Conservation (phyloP, 2,329 filamentous ascomycete species). For the Neonectria ditissima region DNA sequence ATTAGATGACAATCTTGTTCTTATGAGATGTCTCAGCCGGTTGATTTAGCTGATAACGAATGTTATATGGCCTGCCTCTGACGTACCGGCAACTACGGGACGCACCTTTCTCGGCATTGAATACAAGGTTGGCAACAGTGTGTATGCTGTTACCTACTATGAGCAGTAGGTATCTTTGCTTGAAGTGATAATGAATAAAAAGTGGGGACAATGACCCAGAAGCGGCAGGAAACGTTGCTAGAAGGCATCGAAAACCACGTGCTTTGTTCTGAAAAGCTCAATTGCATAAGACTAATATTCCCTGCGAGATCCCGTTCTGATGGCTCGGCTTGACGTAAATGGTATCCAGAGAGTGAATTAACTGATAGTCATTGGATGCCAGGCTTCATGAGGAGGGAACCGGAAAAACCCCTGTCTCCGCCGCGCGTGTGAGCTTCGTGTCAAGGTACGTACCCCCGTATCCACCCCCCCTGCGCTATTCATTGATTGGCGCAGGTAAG, state of each 20-base stretch:
- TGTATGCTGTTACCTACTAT: neutral
- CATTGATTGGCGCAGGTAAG: conserved; percentile 46
- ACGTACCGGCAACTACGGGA: conserved; percentile 4
- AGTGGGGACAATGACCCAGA: neutral
- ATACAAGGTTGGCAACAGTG: neutral
- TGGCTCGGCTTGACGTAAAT: conserved; percentile 29
- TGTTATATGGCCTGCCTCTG: neutral
- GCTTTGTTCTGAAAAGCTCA: neutral
- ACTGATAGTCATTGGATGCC: conserved; percentile 34
- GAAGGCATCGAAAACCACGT: neutral
- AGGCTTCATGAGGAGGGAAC: conserved; percentile 16
- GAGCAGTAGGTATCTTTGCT: no score
- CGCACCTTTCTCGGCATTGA: neutral
- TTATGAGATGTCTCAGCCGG: conserved; percentile 13
- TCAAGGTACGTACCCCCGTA: conserved; percentile 38
- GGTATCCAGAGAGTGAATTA: conserved; percentile 24
- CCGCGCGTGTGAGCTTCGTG: conserved; percentile 26
- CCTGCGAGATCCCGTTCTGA: neutral
- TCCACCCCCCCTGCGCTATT: conserved; percentile 33
- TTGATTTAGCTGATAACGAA: conserved; percentile 8
- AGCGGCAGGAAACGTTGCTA: neutral
- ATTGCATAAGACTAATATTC: conserved; percentile 11
- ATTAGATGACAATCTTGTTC: conserved; percentile 56
- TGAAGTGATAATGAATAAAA: neutral
- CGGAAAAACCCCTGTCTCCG: conserved; percentile 40